Conservation (phyloP, 2,329 filamentous ascomycete genomes). For the Cordyceps sp. region DNA sequence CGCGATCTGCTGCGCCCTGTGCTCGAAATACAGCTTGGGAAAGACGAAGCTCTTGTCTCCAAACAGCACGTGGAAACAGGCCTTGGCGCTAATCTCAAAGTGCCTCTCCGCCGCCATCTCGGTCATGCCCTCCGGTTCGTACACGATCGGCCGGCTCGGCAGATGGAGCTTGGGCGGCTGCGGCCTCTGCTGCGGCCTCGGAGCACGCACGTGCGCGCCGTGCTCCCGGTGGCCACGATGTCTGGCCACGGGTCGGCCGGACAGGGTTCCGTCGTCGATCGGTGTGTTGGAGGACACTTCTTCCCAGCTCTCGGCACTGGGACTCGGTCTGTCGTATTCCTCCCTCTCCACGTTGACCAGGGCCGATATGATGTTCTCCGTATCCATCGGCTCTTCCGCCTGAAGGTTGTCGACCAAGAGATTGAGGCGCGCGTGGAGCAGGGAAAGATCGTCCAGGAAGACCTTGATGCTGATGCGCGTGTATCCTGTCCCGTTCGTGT, state of each 20-base stretch:
- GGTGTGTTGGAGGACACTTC: conserved; percentile 49
- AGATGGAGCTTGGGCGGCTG: conserved; percentile 58
- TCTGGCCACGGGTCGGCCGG: conserved; percentile 18
- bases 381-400: conserved; percentile 48
- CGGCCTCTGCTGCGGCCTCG: conserved; percentile 17
- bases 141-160: conserved; percentile 64
- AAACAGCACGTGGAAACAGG: conserved; percentile 89
- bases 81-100: conserved; percentile 85
- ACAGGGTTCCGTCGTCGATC: conserved; percentile 35
- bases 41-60: conserved; percentile 94
- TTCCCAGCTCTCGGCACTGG: conserved; percentile 82
- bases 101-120: conserved; percentile 59
- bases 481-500: conserved; percentile 44
- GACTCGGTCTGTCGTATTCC: conserved; percentile 39
- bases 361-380: conserved; percentile 54
- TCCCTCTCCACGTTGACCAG: conserved; percentile 61
- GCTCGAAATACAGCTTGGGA: conserved; percentile 75
- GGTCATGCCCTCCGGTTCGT: conserved; percentile 70
- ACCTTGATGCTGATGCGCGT: conserved; percentile 76
- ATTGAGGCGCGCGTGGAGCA: conserved; percentile 73
- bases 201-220: conserved; percentile 13
- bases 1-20: conserved; percentile 60
- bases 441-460: conserved; percentile 72
- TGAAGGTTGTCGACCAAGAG: conserved; percentile 69
- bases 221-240: neutral